Percentiles rank a stretch among this genome's conserved stretches.
These are phyloP conservation scores for Hyaloscypha bicolor DNA, from an alignment of 495 filamentous ascomycete genomes.

Conservation along the genomic window DNA sequence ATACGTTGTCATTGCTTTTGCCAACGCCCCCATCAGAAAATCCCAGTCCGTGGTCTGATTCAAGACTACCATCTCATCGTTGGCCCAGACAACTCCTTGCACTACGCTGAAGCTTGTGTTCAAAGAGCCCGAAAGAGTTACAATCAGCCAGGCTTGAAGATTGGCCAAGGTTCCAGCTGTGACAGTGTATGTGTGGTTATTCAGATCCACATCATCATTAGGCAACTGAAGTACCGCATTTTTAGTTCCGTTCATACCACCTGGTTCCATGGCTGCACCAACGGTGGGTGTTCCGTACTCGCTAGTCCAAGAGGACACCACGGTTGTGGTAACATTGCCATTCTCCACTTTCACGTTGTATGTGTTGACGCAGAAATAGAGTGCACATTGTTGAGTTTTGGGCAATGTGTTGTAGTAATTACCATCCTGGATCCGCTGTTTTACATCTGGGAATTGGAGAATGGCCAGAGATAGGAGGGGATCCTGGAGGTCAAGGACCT, in stretches of 20 bases:
- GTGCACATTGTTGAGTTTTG: background rate
- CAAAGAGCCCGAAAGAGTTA: background rate
- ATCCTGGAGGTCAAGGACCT: slow-evolving; percentile 1
- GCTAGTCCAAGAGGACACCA: background rate
- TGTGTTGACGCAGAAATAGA: slow-evolving; percentile 9
- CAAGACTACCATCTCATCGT: slow-evolving; percentile 2
- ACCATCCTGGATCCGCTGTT: background rate
- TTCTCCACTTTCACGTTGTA: slow-evolving; percentile 3
- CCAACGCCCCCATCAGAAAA: background rate
- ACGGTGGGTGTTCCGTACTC: slow-evolving; percentile 1
- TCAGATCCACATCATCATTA: background rate
- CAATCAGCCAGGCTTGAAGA: background rate
- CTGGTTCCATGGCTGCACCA: background rate
- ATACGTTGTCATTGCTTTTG: slow-evolving; percentile 7
- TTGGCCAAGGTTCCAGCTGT: slow-evolving; percentile 1
- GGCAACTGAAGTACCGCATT: background rate
- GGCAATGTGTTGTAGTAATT: slow-evolving; percentile 4
- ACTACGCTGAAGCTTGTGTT: slow-evolving; percentile 10
- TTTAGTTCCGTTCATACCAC: background rate
- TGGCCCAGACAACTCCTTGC: background rate
- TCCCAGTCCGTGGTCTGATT: background rate
- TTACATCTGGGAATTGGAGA: slow-evolving; percentile 3
- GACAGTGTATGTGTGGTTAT: slow-evolving; percentile 1
- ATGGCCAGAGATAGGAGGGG: background rate
- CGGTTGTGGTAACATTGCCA: background rate